Percentiles rank a stretch among this genome's conserved stretches.
These are phyloP conservation scores for Cyberlindnera suaveolens DNA, from an alignment of 805 yeast species.

Conservation along the genomic window DNA sequence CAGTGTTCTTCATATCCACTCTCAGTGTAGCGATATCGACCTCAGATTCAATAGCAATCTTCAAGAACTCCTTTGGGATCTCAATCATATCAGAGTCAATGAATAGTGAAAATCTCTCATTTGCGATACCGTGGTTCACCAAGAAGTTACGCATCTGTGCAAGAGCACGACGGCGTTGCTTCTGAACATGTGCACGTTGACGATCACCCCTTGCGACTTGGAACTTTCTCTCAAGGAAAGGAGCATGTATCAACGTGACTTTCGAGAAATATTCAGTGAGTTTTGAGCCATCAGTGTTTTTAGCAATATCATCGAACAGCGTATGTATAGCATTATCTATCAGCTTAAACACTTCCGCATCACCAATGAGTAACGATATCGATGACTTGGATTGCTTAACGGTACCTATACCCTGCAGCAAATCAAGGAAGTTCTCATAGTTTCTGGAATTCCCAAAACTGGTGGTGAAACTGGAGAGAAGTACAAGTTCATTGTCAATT, in stretches of 20 bases:
- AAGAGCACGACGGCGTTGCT: conserved; percentile 19
- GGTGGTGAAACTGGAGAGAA: conserved; percentile 10
- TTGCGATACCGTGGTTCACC: conserved; percentile 15
- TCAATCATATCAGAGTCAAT: conserved; percentile 27
- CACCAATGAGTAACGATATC: conserved; percentile 12
- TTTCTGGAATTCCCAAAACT: conserved; percentile 10
- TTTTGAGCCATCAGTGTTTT: neutral
- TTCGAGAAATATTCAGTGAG: conserved; percentile 12
- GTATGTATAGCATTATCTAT: conserved; percentile 4
- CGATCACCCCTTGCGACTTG: conserved; percentile 11
- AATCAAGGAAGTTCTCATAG: conserved; percentile 9
- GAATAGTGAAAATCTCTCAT: conserved; percentile 26
- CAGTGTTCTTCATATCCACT: conserved; percentile 18
- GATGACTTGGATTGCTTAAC: conserved; percentile 11
- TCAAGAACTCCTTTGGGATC: conserved; percentile 21
- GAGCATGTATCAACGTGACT: conserved; percentile 22
- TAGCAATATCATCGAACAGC: conserved; percentile 4
- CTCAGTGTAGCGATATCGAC: conserved; percentile 28
- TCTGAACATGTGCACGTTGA: conserved; percentile 17
- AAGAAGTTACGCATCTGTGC: conserved; percentile 24
- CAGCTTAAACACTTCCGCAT: conserved; percentile 2
- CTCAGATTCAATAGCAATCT: conserved; percentile 18
- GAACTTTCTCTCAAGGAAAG: conserved; percentile 9
- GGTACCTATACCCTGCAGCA: conserved; percentile 5
- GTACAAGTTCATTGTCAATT: conserved; percentile 10